Evolutionary conservation across 169 alveolate species (phyloP).

Genomic region (Amoebophrya sp.): DNA sequence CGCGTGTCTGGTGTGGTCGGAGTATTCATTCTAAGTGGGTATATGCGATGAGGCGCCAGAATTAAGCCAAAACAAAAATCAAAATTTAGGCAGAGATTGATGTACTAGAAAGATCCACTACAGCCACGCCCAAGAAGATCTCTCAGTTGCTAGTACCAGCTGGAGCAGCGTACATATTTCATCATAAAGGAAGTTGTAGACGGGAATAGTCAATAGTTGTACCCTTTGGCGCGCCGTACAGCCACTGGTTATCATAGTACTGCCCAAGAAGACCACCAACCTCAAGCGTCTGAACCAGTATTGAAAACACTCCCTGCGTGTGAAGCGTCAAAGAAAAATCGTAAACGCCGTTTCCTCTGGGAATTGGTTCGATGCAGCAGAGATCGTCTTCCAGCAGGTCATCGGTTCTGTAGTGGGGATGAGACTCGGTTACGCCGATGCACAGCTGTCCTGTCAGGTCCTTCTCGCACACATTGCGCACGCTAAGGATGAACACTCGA

Average conservation of each 20-base stretch:
- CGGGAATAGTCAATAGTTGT: too few species aligned
- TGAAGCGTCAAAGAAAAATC: background rate
- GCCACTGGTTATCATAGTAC: constrained; percentile 35
- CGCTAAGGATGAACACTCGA: background rate
- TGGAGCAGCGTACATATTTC: too few species aligned
- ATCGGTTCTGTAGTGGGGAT: background rate
- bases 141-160: too few species aligned
- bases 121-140: too few species aligned
- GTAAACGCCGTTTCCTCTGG: background rate
- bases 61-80: too few species aligned
- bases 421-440: background rate
- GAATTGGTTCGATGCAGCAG: background rate
- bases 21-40: too few species aligned
- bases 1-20: constrained; percentile 8
- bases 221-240: constrained; percentile 29
- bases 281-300: background rate
- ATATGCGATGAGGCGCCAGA: too few species aligned
- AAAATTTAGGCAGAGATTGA: too few species aligned
- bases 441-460: background rate
- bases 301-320: background rate
- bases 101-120: too few species aligned
- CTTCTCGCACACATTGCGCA: background rate
- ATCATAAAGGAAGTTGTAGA: too few species aligned
- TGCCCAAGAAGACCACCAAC: constrained; percentile 26
- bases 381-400: background rate